A percentile compares a stretch with the other conserved stretches of the same genome.
Conservation (phyloP, 371 early-diverging fungal species). For the Vairimorpha apis region DNA sequence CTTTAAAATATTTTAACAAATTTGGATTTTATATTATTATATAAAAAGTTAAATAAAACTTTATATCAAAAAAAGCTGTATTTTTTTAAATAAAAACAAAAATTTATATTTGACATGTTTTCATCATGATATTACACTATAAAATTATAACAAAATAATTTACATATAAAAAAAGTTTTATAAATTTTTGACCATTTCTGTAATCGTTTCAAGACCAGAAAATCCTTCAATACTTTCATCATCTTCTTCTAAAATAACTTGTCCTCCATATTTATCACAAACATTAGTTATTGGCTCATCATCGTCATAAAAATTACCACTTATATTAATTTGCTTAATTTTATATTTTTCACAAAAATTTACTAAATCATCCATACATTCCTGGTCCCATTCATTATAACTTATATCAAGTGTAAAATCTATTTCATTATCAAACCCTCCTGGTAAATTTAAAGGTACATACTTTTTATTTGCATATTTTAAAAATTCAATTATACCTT, state of each 20-base stretch:
- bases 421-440: slow-evolving; percentile 19
- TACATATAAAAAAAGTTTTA: too few species aligned
- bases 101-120: too few species aligned
- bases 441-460: slow-evolving; percentile 28
- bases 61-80: too few species aligned
- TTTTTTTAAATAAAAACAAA: too few species aligned
- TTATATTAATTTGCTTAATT: slow-evolving; percentile 46
- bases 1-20: too few species aligned
- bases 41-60: too few species aligned
- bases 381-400: slow-evolving; percentile 60
- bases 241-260: slow-evolving; percentile 11
- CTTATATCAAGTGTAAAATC: slow-evolving; percentile 57
- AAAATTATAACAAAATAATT: too few species aligned
- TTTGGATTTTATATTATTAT: too few species aligned
- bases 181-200: too few species aligned
- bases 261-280: slow-evolving; percentile 27
- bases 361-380: slow-evolving; percentile 33
- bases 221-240: too few species aligned
- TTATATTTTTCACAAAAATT: slow-evolving; percentile 37
- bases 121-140: too few species aligned
- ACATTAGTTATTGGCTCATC: neutral
- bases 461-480: slow-evolving; percentile 23
- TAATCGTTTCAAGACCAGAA: too few species aligned
- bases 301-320: slow-evolving; percentile 61
- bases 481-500: slow-evolving; percentile 54